Conservation (phyloP, 352 stramenopile species). For the Globisporangium orthogonon region DNA sequence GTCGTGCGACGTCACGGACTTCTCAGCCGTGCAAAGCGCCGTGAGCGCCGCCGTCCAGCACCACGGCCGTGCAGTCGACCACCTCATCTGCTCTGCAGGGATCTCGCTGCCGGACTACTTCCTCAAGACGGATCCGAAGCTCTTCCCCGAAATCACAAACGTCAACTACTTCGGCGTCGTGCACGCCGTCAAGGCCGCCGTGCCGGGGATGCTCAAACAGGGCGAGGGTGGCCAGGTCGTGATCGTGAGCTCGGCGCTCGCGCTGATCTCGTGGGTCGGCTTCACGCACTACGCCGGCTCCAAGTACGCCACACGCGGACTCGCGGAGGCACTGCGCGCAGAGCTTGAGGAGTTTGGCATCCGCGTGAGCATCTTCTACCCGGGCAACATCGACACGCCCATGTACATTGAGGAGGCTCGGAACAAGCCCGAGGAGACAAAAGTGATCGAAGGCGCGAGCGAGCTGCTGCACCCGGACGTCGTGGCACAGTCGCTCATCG, state of each 20-base stretch:
- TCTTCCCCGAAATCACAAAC: conserved; percentile 80
- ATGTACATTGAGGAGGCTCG: conserved; percentile 70
- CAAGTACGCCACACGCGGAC: conserved; percentile 80
- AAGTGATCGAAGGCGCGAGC: conserved; percentile 63
- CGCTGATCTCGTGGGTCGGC: conserved; percentile 75
- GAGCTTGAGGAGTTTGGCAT: conserved; percentile 74
- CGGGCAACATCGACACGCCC: conserved; percentile 79
- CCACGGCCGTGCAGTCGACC: conserved; percentile 57
- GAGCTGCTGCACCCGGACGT: conserved; percentile 41
- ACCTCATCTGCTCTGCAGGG: conserved; percentile 68
- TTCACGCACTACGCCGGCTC: conserved; percentile 73
- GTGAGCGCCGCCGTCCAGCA: conserved; percentile 63
- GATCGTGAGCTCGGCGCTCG: conserved; percentile 62
- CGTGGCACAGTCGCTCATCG: conserved; percentile 62
- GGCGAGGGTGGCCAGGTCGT: conserved; percentile 59
- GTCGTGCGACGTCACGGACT: conserved; percentile 70
- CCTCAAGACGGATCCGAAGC: conserved; percentile 57
- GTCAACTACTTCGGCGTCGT: conserved; percentile 86
- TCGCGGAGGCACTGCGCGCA: conserved; percentile 73
- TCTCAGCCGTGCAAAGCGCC: conserved; percentile 45
- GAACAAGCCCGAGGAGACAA: conserved; percentile 67
- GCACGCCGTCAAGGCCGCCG: conserved; percentile 70
- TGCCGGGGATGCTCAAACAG: conserved; percentile 67
- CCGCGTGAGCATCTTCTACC: conserved; percentile 70
- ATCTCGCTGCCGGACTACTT: conserved; percentile 64